Percentiles rank a stretch among this genome's conserved stretches.
phyloP scores from a whole-genome alignment of 768 basidiomycete species.

The Tephrocybe sp. region DNA sequence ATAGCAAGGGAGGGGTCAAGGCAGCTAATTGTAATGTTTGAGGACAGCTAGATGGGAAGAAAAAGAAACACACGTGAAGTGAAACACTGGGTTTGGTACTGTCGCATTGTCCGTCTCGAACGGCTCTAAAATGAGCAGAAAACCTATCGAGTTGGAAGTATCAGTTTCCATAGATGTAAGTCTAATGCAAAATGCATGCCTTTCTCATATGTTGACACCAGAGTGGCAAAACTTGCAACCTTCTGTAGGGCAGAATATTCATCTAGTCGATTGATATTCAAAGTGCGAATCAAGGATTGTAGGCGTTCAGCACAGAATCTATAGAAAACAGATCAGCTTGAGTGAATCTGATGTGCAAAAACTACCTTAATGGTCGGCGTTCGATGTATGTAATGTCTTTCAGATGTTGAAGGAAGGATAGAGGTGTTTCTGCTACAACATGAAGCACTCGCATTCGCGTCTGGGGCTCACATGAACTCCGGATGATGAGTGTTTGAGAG shows the following conservation, averaged over 20 bases:
- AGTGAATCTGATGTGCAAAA: slow-evolving; percentile 8
- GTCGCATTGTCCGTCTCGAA: slow-evolving; percentile 99
- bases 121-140: slow-evolving; percentile 94
- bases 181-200: slow-evolving; percentile 46
- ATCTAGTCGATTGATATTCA: slow-evolving; percentile 87
- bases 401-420: slow-evolving; percentile 95
- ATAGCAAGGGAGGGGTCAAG: slow-evolving; percentile 97
- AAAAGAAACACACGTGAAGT: slow-evolving; percentile 75
- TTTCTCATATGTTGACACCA: slow-evolving; percentile 98
- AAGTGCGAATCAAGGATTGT: slow-evolving; percentile 89
- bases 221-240: slow-evolving; percentile 92
- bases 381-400: slow-evolving; percentile 99
- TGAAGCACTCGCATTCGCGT: slow-evolving; percentile 99
- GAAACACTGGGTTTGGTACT: slow-evolving; percentile 97
- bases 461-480: slow-evolving; percentile 36
- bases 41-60: slow-evolving; percentile 12
- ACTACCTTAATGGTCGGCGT: slow-evolving; percentile 83
- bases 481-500: background rate
- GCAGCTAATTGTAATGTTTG: slow-evolving; percentile 54
- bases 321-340: slow-evolving; percentile 2
- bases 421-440: slow-evolving; percentile 97
- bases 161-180: too few relatives aligned
- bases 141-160: slow-evolving; percentile 51
- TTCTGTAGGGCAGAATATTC: slow-evolving; percentile 93
- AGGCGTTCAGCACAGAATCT: slow-evolving; percentile 97